A percentile compares a stretch with the other conserved stretches of the same genome.
Conservation (phyloP, 192 early-diverging fungal species). For the Gamsiella multidivaricata region DNA sequence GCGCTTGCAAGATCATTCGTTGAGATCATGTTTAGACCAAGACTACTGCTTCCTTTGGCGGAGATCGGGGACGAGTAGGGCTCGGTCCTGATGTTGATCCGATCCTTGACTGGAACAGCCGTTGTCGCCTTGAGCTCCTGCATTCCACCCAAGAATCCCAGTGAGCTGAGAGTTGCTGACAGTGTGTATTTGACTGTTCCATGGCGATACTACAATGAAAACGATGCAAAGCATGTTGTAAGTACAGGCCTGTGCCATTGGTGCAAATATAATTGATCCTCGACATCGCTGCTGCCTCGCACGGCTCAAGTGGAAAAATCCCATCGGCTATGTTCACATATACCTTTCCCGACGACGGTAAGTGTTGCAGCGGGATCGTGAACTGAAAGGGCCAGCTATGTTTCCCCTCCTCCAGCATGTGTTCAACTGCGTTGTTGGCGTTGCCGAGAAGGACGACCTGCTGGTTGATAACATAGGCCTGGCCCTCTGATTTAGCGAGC, state of each 20-base stretch:
- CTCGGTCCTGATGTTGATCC: conserved; percentile 13
- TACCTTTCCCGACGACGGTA: conserved; percentile 41
- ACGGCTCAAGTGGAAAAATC: neutral
- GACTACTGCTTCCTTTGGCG: conserved; percentile 1
- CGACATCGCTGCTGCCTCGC: neutral
- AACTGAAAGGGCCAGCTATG: conserved; percentile 37
- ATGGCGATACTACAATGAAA: conserved; percentile 14
- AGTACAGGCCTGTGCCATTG: neutral
- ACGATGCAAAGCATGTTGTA: neutral
- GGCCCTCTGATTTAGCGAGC: conserved; percentile 17
- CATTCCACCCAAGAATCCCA: conserved; percentile 16
- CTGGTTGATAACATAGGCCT: conserved; percentile 31
- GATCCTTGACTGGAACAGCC: conserved; percentile 14
- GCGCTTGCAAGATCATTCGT: conserved; percentile 13
- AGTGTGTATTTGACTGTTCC: conserved; percentile 24
- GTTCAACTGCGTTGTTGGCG: conserved; percentile 20
- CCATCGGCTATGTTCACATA: too few species aligned
- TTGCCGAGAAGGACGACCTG: conserved; percentile 30
- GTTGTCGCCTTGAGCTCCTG: conserved; percentile 14
- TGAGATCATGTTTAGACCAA: neutral
- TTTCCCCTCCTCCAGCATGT: conserved; percentile 16
- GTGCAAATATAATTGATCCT: neutral
- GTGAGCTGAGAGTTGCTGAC: conserved; percentile 4
- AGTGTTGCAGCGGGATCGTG: conserved; percentile 21
- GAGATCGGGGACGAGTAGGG: conserved; percentile 6